Conservation (phyloP, 192 early-diverging fungal genomes). For the Spizellomyces sp. region DNA sequence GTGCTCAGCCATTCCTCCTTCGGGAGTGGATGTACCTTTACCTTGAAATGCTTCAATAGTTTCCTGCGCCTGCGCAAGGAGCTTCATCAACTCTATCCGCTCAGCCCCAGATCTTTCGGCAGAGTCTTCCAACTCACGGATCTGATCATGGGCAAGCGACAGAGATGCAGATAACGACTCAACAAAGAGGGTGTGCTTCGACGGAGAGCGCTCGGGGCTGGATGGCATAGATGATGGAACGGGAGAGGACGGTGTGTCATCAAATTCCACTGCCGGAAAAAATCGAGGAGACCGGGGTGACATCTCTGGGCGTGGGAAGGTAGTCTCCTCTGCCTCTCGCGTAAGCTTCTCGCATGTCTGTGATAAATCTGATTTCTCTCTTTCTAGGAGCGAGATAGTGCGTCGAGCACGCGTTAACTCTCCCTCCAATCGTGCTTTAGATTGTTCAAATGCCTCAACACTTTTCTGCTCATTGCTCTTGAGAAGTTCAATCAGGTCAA, state of each 20-base stretch:
- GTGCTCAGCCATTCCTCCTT: not conserved
- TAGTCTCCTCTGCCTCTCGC: conserved; percentile 3
- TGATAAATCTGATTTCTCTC: conserved; percentile 30
- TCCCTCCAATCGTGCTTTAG: conserved; percentile 20
- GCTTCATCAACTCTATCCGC: conserved; percentile 11
- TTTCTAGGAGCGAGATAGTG: conserved; percentile 22
- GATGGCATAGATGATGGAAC: conserved; percentile 7
- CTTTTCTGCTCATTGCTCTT: conserved; percentile 13
- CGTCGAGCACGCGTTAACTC: conserved; percentile 27
- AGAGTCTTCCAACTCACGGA: conserved; percentile 13
- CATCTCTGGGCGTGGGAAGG: not conserved
- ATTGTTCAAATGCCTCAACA: conserved; percentile 1
- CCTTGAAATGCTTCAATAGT: conserved; percentile 29
- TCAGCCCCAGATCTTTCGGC: not conserved
- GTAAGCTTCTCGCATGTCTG: conserved; percentile 21
- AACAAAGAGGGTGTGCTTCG: conserved; percentile 27
- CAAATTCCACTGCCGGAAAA: not conserved
- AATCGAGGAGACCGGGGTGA: not conserved
- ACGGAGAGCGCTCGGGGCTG: conserved; percentile 26
- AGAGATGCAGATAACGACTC: conserved; percentile 30
- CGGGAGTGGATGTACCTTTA: not conserved
- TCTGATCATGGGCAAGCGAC: conserved; percentile 23
- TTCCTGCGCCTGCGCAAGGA: conserved; percentile 43
- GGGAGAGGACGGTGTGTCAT: conserved; percentile 4
- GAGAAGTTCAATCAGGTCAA: conserved; percentile 30